Base-by-base conservation (phyloP, 257 asterid species). In the Fraxinus excelsior region DNA sequence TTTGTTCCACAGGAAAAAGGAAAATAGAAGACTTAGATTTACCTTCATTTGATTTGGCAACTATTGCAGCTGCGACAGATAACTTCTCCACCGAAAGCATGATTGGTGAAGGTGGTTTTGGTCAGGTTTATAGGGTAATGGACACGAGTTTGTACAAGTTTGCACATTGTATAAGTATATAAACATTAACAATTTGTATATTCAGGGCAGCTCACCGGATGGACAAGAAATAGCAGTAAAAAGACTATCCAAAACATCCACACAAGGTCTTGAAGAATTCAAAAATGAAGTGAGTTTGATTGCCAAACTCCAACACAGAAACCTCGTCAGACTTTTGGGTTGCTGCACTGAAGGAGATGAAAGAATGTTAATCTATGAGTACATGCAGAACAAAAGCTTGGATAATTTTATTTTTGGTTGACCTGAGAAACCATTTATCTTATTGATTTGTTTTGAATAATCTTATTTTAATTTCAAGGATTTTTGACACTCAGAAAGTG, bases 71-170 rank as follows among this genome's bases (percentile, higher is more conserved):
- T n/a, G 88, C 91, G 3, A 83, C 91, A 9, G 76, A 80, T 31
- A 79, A 82, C 71, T 87, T 87, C 67, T 79, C 89, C 70, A 6
- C n/a, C 2, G 82, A 76, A 13, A 87, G 85, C 32, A 34, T 78
- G 8, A 68, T 87, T 3, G 88, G 88, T 13, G 77, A 78, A 68
- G 90, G 91, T 18, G 91, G 91, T 3, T 88, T 85, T 70, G 91
- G 90, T 29, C 81, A 81, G 18, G 90, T 88, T 53, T 86, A 86
- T 80, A 80, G 31, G 89, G 93, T 88, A 85, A 32, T 21, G 21
- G 49, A 44, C 46, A 26, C 28, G 13, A 12, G 58, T n/a, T n/a
- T 4, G 32, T 7, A 10, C 32, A 21, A 8, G 32, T 8, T 25
- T 23, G 4, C 67, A 8, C 18, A 12, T 25, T 26, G 7, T 62